A percentile compares a stretch with the other conserved stretches of the same genome.
phyloP scores from a whole-genome alignment of 139 green algal species.

The Tetraselmis striata region DNA sequence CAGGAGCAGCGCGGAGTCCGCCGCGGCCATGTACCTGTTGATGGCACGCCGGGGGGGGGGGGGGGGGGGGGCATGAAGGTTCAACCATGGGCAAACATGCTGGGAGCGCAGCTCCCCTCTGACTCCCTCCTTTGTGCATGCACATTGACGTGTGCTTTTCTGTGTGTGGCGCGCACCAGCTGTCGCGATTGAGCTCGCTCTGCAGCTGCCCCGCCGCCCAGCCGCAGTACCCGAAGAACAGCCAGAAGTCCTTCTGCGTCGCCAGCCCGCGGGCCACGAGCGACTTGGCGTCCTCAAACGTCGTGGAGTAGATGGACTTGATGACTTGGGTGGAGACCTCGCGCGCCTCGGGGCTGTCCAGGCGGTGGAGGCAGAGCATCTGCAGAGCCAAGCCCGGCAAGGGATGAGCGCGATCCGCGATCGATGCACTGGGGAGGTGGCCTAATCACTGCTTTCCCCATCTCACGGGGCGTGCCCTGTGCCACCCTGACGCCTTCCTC shows the following conservation, averaged over 20 bases:
- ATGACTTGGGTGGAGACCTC: not conserved
- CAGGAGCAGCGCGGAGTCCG: not conserved
- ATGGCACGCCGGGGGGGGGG: no score
- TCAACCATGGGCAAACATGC: no score
- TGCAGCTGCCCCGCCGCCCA: not conserved
- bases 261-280: not conserved
- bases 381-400: not conserved
- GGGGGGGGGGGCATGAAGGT: no score
- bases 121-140: no score
- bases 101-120: no score
- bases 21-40: not conserved
- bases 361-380: not conserved
- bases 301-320: not conserved
- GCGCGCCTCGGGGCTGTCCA: not conserved
- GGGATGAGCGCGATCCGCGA: no score
- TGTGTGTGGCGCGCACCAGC: not conserved
- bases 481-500: no score
- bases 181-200: not conserved
- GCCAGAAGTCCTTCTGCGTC: not conserved
- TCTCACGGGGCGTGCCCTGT: no score
- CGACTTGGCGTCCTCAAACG: not conserved
- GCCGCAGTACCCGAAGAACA: not conserved
- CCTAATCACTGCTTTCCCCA: no score
- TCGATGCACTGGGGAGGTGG: no score
- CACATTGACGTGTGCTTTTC: no score